Conservation (phyloP, 2,329 filamentous ascomycete species). For the Tolypocladium endophyticum region DNA sequence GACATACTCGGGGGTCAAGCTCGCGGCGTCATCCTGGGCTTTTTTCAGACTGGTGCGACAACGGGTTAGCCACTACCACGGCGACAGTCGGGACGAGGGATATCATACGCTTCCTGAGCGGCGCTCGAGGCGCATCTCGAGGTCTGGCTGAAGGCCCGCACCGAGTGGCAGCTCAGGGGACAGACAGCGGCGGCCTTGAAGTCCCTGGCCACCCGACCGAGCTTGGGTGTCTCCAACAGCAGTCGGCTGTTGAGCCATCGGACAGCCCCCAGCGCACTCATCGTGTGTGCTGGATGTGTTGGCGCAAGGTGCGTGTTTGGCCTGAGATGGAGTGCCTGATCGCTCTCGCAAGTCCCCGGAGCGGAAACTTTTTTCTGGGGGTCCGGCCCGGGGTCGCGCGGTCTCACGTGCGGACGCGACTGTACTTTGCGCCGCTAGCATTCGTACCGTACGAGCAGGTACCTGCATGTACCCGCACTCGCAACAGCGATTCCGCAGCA, state of each 20-base stretch:
- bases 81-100: not conserved
- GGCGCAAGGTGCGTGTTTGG: not conserved
- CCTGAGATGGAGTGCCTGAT: not conserved
- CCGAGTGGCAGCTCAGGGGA: conserved; percentile 10
- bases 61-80: conserved; percentile 5
- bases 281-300: conserved; percentile 12
- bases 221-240: conserved; percentile 17
- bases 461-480: not conserved
- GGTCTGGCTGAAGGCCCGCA: conserved; percentile 24
- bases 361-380: not conserved
- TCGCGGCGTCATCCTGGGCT: conserved; percentile 40
- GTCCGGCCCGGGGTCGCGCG: not conserved
- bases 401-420: not conserved
- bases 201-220: conserved; percentile 14
- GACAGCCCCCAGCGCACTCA: conserved; percentile 27
- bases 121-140: conserved; percentile 16
- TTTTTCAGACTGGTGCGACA: conserved; percentile 30
- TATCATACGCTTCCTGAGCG: conserved; percentile 30
- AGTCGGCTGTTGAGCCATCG: conserved; percentile 31
- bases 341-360: not conserved
- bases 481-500: not conserved
- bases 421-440: not conserved
- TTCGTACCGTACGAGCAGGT: not conserved
- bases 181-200: conserved; percentile 14
- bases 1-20: conserved; percentile 47